Percentiles rank a stretch among this genome's conserved stretches.
Conservation (phyloP, 495 filamentous ascomycete species). For the Neurospora tetraspora region DNA sequence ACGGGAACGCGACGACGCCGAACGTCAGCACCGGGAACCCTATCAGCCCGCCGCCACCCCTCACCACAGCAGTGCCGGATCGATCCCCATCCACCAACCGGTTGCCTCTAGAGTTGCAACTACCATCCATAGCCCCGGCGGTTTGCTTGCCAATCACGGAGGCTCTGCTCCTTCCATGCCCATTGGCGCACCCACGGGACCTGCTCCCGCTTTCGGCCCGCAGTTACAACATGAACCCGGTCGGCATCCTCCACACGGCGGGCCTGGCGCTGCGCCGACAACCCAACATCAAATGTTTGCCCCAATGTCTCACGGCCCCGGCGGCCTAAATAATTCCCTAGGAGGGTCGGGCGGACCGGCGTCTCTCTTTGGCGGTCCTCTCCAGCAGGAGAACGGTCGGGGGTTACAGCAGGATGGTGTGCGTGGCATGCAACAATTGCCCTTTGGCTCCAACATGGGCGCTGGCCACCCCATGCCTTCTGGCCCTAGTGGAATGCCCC, state of each 20-base stretch:
- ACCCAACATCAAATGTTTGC: conserved; percentile 52
- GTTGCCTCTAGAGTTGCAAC: conserved; percentile 72
- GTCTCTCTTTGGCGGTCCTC: conserved; percentile 37
- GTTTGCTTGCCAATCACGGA: conserved; percentile 67
- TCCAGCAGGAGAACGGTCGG: conserved; percentile 38
- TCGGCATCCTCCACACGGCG: conserved; percentile 49
- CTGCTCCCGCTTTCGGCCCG: conserved; percentile 57
- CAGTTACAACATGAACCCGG: conserved; percentile 51
- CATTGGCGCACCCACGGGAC: conserved; percentile 53
- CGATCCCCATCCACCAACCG: conserved; percentile 82
- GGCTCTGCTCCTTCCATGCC: conserved; percentile 46
- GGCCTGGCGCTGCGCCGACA: conserved; percentile 50
- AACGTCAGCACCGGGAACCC: conserved; percentile 58
- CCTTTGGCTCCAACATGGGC: conserved; percentile 27
- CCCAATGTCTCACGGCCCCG: conserved; percentile 39
- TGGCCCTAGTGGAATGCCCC: conserved; percentile 42
- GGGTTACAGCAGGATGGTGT: conserved; percentile 27
- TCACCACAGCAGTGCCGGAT: conserved; percentile 73
- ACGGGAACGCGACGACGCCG: conserved; percentile 52
- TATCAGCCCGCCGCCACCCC: conserved; percentile 43
- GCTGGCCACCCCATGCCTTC: conserved; percentile 20
- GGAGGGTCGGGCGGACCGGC: conserved; percentile 24
- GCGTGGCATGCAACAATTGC: conserved; percentile 34
- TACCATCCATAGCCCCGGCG: conserved; percentile 79
- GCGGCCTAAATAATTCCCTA: conserved; percentile 18